phyloP scores from a whole-genome alignment of 192 early-diverging fungal genomes.

The Gaertneriomyces semiglobifer region DNA sequence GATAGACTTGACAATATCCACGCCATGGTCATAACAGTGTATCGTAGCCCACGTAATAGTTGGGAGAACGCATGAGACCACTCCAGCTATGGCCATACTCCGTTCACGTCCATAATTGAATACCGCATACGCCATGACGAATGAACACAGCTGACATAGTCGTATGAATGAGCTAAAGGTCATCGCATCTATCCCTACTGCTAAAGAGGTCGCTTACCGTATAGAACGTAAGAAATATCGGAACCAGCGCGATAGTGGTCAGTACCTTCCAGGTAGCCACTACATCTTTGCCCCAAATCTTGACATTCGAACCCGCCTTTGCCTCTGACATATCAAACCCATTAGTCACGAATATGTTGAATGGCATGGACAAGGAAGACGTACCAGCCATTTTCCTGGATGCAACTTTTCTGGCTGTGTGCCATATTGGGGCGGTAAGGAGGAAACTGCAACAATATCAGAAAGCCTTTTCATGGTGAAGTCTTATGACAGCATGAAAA shows the following conservation, averaged over 20 bases:
- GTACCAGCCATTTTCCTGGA: slow-evolving; percentile 24
- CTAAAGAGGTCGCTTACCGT: slow-evolving; percentile 4
- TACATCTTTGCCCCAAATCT: slow-evolving; percentile 92
- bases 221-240: slow-evolving; percentile 37
- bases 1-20: slow-evolving; percentile 63
- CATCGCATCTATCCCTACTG: not conserved
- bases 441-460: not conserved
- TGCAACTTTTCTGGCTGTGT: slow-evolving; percentile 22
- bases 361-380: slow-evolving; percentile 1
- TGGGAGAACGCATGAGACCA: slow-evolving; percentile 52
- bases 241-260: slow-evolving; percentile 52
- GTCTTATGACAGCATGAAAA: not conserved
- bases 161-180: slow-evolving; percentile 7
- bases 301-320: slow-evolving; percentile 84
- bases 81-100: slow-evolving; percentile 30
- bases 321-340: slow-evolving; percentile 51
- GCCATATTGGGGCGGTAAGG: slow-evolving; percentile 18
- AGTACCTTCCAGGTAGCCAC: slow-evolving; percentile 89
- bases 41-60: slow-evolving; percentile 44
- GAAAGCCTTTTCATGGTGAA: not conserved
- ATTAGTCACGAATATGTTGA: slow-evolving; percentile 17
- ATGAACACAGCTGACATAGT: slow-evolving; percentile 1
- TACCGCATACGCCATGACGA: slow-evolving; percentile 11
- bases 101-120: slow-evolving; percentile 34
- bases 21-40: slow-evolving; percentile 37